These are phyloP conservation scores for Xylariaceae sp. DNA, from an alignment of 2,329 filamentous ascomycete species.

Conservation along the genomic window DNA sequence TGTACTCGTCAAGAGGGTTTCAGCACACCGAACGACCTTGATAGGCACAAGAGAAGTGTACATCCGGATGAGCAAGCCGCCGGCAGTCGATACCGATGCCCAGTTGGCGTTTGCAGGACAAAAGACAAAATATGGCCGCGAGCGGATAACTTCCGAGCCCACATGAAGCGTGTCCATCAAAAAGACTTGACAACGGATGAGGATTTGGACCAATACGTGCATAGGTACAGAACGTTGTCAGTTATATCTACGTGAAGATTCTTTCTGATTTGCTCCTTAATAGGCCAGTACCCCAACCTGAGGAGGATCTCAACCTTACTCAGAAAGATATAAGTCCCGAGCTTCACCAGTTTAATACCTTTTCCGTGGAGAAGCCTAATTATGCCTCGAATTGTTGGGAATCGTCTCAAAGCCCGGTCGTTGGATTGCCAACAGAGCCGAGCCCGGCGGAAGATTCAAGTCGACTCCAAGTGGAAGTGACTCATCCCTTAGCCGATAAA, in stretches of 20 bases:
- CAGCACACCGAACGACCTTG: constrained; percentile 77
- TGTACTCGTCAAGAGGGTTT: constrained; percentile 71
- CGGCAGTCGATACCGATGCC: constrained; percentile 62
- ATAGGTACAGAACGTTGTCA: constrained; percentile 30
- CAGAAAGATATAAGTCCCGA: constrained; percentile 3
- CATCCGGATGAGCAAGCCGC: constrained; percentile 57
- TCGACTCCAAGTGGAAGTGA: constrained; percentile 11
- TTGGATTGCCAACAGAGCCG: constrained; percentile 13
- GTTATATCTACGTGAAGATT: background rate
- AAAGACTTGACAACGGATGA: constrained; percentile 41
- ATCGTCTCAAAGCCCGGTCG: constrained; percentile 4
- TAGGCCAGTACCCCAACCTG: constrained; percentile 10
- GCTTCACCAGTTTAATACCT: constrained; percentile 10
- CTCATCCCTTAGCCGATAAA: constrained; percentile 2
- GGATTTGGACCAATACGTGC: constrained; percentile 41
- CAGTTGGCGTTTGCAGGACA: constrained; percentile 55
- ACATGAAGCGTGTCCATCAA: constrained; percentile 70
- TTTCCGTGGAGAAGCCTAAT: constrained; percentile 9
- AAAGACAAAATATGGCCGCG: constrained; percentile 76
- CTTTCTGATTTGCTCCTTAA: constrained; percentile 19
- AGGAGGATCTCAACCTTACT: constrained; percentile 11
- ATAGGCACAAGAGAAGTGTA: constrained; percentile 75
- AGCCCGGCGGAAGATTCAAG: constrained; percentile 11
- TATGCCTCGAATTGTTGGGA: constrained; percentile 11
- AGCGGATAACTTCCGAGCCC: constrained; percentile 83